Evolutionary conservation across 495 filamentous ascomycete genomes (phyloP), one percentile per base, ranked within the genome.

Genomic region (Neurospora sp.): DNA sequence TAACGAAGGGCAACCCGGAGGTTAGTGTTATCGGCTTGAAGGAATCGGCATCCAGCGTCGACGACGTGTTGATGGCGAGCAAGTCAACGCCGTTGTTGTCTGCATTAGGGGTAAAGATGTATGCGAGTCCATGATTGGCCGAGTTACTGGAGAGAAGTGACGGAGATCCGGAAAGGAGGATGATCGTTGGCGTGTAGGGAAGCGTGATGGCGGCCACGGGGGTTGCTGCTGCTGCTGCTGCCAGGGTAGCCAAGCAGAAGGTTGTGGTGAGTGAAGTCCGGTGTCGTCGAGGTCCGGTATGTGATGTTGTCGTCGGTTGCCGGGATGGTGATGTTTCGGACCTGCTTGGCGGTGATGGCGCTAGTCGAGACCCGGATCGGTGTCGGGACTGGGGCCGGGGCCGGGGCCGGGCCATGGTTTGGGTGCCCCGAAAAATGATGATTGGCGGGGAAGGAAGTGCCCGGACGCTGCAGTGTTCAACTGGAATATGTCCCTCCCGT

Each of bases 111-210:
- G 84, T 74, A 73, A 95, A 87, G 71, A 94, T 83, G 78, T 94
- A 95, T 41, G 79, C 82, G n/a, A 77, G 45, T 41, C 77, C 68
- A 35, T 59, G 44, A 69, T 48, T 35, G 70, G 76, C 16, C 72
- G 71, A 68, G 75, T 83, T 80, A 71, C 85, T 72, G 3, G 82
- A 79, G 59, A 71, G 40, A 8, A 71, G 71, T 5, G 84, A 78
- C 74, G 84, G 84, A 48, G 86, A 82, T 40, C 81, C 78, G 12
- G 87, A 79, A 5, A 90, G 82, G 40, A 92, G 83, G 65, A 94
- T 85, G 31, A 84, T 86, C 0, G 94, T 92, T 0, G 94, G 92
- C 35, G 87, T 88, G 83, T 96, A 97, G 40, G 92, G 93, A 35
- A 93, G 83, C 31, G 83, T 79, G 71, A 85, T 77, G 40, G 80